Conservation (phyloP, 306 rosid species). For the Fragaria nilgerrensis region DNA sequence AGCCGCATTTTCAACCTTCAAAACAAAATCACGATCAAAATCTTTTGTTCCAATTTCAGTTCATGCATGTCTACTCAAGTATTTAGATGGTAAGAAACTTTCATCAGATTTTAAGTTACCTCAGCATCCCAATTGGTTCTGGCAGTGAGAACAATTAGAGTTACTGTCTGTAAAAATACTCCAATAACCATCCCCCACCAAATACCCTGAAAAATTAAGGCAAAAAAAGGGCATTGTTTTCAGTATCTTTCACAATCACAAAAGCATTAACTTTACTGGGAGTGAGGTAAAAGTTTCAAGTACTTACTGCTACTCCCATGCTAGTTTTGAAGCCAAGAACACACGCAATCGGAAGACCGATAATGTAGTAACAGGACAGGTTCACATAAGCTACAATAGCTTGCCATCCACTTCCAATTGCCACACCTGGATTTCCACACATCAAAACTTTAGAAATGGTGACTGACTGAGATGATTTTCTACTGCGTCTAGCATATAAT, state of each 20-base stretch:
- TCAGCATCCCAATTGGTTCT: slow-evolving; percentile 65
- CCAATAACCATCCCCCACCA: slow-evolving; percentile 83
- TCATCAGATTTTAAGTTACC: slow-evolving; percentile 31
- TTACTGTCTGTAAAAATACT: slow-evolving; percentile 56
- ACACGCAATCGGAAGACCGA: slow-evolving; percentile 73
- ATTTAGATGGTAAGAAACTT: neutral
- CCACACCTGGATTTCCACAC: slow-evolving; percentile 47
- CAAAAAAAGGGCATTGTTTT: neutral
- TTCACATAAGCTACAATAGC: slow-evolving; percentile 73
- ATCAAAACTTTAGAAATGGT: neutral
- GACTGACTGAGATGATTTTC: neutral
- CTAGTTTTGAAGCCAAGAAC: slow-evolving; percentile 60
- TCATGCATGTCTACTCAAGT: neutral
- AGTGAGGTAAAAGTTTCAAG: slow-evolving; percentile 6
- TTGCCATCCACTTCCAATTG: slow-evolving; percentile 90
- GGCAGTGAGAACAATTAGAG: slow-evolving; percentile 54
- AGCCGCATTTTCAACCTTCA: slow-evolving; percentile 52
- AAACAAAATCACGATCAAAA: neutral
- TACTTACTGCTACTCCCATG: slow-evolving; percentile 59
- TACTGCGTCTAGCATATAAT: neutral
- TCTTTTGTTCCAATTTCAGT: neutral
- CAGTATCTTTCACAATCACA: neutral
- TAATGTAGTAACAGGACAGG: slow-evolving; percentile 47
- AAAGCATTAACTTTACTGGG: neutral
- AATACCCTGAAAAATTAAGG: slow-evolving; percentile 40